Evolutionary conservation across 176 grass and related monocot genomes (phyloP), one percentile per base, ranked within the genome.

Genomic region (Coix lacrymajobi): DNA sequence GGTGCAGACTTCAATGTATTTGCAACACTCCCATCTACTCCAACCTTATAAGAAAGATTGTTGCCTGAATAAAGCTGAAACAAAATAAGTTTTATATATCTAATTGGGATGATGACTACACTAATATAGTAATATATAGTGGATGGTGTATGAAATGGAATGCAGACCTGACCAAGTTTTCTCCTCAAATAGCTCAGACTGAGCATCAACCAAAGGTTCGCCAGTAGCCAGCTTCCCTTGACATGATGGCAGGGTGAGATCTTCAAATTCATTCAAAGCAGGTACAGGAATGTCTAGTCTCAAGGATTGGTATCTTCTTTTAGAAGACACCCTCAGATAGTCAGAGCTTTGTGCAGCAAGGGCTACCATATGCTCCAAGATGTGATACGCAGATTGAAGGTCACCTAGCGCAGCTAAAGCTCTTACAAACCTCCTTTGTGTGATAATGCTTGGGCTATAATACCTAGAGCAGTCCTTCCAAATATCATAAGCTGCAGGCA

Each of bases 251-350:
- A 32, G 49, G 24, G 46, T 83, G 43, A 77, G 71, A 79, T 73
- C 64, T 15, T 86, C 78, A 71, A 80, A 84, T 48, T 85, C 83
- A 64, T 41, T 83, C 28, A 87, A 54, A 83, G 93, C 65, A 62
- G 83, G 92, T 80, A 98, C 73, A 87, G 92, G 91, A 90, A 98
- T 93, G 76, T 98, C 96, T 83, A 98, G 70, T 87, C 85, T 84
- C 86, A 82, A 84, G 69, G 87, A 85, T 34, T 28, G 89, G 26
- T 75, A 88, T 85, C 82, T 83, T 39, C 66, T 70, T 79, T 85
- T 91, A 90, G 38, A 12, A 71, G 95, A 92, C 62, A 85, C 17
- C 76, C 78, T 91, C 60, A 92, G 31, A 84, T 75, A 62, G 20
- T 84, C 58, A 77, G 67, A 85, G 7, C 16, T 45, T 77, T 62